Base-by-base conservation (phyloP, 108 stramenopile species). In the Aureococcus anophagefferens region DNA sequence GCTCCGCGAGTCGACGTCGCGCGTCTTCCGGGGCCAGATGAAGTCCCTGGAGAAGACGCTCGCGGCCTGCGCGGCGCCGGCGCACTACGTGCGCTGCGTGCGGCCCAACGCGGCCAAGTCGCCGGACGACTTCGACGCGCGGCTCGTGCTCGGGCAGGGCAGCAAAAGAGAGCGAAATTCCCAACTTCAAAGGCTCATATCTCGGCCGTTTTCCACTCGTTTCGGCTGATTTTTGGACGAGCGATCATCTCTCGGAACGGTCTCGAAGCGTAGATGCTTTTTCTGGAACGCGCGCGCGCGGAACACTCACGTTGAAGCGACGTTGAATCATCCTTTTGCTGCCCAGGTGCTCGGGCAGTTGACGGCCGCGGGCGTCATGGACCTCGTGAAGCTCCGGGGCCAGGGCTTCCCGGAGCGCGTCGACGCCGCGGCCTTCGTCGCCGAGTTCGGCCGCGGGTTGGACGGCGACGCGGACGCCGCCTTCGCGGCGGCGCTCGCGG, bases 21-120 rank as follows among this genome's bases (percentile, higher is more conserved):
- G 51, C 51, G 25, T 25, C 9, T 82, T 82, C 74, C 79, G 77
- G 5, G 62, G 62, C n/a, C 81, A 82, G 72, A 46, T 82, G 70
- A 65, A 76, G 66, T 44, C 34, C 29, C 80, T 82, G 64, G 74
- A 76, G 74, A 62, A 35, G 45, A 76, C 73, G 31, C 62, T 81
- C 35, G 40, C 63, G 35, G 66, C 64, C 30, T 74, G 45, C 73
- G 66, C 16, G 21, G 21, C 17, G 21, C 51, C 51, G 51, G 51
- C 51, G 30, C 71, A 72, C 14, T 72, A 64, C 44, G 71, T 72
- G 28, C 63, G 71, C 14, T 72, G 71, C 64, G 64, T 72, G 28
- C 36, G 44, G 36, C 64, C 71, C 21, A 72, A 72, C 71, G 64
- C 21, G 63, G 37, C 13, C 0, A 30, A 65, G 63, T 7, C 13